A percentile compares a stretch with the other conserved stretches of the same genome.
Evolutionary conservation across 1,139 yeast genomes (phyloP).

Genomic region (Candida neerlandica): DNA sequence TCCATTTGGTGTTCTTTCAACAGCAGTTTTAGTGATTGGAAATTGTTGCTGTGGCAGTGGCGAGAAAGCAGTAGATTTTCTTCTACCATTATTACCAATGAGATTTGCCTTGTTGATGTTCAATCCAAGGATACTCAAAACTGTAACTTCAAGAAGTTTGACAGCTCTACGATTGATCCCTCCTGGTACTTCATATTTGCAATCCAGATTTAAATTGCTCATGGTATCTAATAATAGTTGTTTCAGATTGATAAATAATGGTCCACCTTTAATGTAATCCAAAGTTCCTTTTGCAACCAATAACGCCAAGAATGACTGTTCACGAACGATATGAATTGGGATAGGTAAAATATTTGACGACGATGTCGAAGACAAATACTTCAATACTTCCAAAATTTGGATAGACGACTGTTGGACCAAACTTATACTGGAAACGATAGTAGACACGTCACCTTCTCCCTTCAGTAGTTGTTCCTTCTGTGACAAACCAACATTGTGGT

Average conservation of each 20-base stretch:
- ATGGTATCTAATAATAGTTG: slow-evolving; percentile 53
- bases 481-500: slow-evolving; percentile 48
- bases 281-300: slow-evolving; percentile 78
- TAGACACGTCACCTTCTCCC: slow-evolving; percentile 29
- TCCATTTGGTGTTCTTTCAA: slow-evolving; percentile 21
- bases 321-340: slow-evolving; percentile 72
- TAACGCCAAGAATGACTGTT: slow-evolving; percentile 66
- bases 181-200: slow-evolving; percentile 58
- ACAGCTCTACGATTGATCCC: slow-evolving; percentile 59
- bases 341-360: slow-evolving; percentile 54
- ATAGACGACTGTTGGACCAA: slow-evolving; percentile 77
- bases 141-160: slow-evolving; percentile 57
- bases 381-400: slow-evolving; percentile 62
- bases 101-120: slow-evolving; percentile 22
- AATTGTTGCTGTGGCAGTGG: not conserved
- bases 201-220: slow-evolving; percentile 51
- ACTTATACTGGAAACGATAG: slow-evolving; percentile 46
- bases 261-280: slow-evolving; percentile 84
- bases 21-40: slow-evolving; percentile 32
- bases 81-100: slow-evolving; percentile 17
- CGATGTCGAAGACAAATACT: slow-evolving; percentile 46
- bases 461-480: slow-evolving; percentile 37
- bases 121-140: slow-evolving; percentile 53
- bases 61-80: slow-evolving; percentile 13
- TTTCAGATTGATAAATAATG: slow-evolving; percentile 71